Percentiles rank a stretch among this genome's conserved stretches.
Conservation (phyloP, 768 basidiomycete species). For the Termitomyces sp. region DNA sequence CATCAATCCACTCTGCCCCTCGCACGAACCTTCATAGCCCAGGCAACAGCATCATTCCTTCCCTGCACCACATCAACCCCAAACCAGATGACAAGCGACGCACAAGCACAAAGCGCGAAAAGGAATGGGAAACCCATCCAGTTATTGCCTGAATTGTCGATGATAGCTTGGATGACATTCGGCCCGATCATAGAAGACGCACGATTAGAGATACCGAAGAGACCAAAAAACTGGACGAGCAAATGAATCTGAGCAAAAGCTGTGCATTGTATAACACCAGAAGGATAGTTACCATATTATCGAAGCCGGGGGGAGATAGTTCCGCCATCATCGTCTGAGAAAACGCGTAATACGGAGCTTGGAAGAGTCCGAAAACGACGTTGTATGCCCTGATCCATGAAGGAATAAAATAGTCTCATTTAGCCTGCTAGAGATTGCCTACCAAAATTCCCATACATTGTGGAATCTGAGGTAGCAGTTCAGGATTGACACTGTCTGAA, state of each 20-base stretch:
- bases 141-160: constrained; percentile 62
- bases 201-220: constrained; percentile 80
- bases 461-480: constrained; percentile 44
- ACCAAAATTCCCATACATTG: constrained; percentile 88
- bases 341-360: constrained; percentile 85
- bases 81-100: constrained; percentile 77
- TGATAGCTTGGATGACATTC: constrained; percentile 81
- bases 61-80: constrained; percentile 60
- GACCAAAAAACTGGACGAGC: constrained; percentile 66
- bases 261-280: background rate
- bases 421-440: constrained; percentile 1
- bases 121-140: constrained; percentile 86
- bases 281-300: constrained; percentile 49
- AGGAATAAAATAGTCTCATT: too few species aligned
- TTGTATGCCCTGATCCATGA: constrained; percentile 59
- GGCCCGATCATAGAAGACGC: constrained; percentile 87
- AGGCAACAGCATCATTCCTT: constrained; percentile 50
- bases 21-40: constrained; percentile 34
- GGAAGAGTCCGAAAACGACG: constrained; percentile 73
- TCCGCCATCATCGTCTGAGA: constrained; percentile 89
- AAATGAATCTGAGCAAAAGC: background rate
- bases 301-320: constrained; percentile 81
- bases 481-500: background rate
- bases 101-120: constrained; percentile 61
- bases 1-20: background rate